Evolutionary conservation across 1,284 basidiomycete genomes (phyloP).

Genomic region (Leccinum pachyderme): DNA sequence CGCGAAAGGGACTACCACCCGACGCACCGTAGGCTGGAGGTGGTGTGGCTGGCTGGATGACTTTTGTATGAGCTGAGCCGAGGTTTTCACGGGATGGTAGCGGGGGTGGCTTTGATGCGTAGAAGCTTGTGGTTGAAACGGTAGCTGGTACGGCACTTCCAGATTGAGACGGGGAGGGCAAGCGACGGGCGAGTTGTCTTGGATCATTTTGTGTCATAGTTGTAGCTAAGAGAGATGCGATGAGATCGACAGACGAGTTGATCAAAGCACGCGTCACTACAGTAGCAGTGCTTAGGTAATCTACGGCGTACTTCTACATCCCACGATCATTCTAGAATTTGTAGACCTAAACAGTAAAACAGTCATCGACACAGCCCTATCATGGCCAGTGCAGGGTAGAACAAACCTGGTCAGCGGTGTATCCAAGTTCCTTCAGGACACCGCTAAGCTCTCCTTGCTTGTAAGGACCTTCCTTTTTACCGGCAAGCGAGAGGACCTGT

Average conservation of each 20-base stretch:
- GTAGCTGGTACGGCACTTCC: constrained; percentile 17
- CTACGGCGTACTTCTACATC: constrained; percentile 9
- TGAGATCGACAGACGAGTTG: constrained; percentile 1
- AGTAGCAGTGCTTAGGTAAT: constrained; percentile 31
- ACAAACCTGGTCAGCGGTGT: constrained; percentile 75
- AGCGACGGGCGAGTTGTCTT: constrained; percentile 17
- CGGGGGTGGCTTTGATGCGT: constrained; percentile 31
- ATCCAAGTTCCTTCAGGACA: constrained; percentile 84
- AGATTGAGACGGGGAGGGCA: constrained; percentile 26
- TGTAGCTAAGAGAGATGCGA: background rate
- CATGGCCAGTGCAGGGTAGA: background rate
- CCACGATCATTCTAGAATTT: constrained; percentile 43
- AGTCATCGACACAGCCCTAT: background rate
- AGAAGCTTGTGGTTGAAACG: constrained; percentile 31
- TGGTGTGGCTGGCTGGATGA: constrained; percentile 24
- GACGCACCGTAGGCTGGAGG: constrained; percentile 29
- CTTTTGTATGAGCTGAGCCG: constrained; percentile 35
- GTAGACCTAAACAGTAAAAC: constrained; percentile 46
- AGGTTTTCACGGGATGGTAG: constrained; percentile 32
- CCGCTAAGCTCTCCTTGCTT: constrained; percentile 87
- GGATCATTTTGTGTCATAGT: constrained; percentile 29
- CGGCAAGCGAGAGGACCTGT: constrained; percentile 79
- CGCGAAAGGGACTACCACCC: constrained; percentile 37
- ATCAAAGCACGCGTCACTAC: constrained; percentile 33
- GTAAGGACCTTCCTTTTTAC: constrained; percentile 67